These are phyloP conservation scores for Neocallimastix lanati DNA, from an alignment of 192 early-diverging fungal genomes.

Conservation along the genomic window DNA sequence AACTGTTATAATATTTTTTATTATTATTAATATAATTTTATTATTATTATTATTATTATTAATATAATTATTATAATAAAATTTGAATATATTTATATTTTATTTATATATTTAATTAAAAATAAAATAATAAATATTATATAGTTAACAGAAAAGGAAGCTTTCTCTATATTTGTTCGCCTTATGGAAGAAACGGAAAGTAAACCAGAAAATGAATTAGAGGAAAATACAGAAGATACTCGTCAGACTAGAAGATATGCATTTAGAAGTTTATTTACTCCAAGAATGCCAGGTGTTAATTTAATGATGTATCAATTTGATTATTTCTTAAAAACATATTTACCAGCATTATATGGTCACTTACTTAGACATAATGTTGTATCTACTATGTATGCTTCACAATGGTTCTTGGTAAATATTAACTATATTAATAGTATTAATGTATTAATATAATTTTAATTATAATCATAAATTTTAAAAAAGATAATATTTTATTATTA, in stretches of 20 bases:
- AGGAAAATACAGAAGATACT: neutral
- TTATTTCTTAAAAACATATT: slow-evolving; percentile 55
- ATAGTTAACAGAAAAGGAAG: slow-evolving; percentile 94
- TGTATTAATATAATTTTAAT: too few species aligned
- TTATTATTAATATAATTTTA: too few species aligned
- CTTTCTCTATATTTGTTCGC: slow-evolving; percentile 78
- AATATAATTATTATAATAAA: too few species aligned
- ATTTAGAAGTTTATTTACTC: slow-evolving; percentile 77
- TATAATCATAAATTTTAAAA: too few species aligned
- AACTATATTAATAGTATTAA: too few species aligned
- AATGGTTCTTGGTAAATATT: slow-evolving; percentile 33
- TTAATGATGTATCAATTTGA: slow-evolving; percentile 84
- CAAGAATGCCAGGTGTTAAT: slow-evolving; percentile 73
- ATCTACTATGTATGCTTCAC: slow-evolving; percentile 72
- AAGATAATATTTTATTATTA: too few species aligned
- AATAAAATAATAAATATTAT: neutral
- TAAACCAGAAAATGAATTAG: neutral
- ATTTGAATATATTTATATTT: too few species aligned
- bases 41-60: too few species aligned
- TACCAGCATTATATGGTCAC: slow-evolving; percentile 66
- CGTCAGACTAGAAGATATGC: neutral
- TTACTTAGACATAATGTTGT: slow-evolving; percentile 51
- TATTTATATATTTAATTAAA: too few species aligned
- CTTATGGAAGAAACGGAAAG: slow-evolving; percentile 47
- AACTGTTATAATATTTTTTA: too few species aligned